A percentile compares a stretch with the other conserved stretches of the same genome.
Evolutionary conservation across 306 rosid genomes (phyloP).

Genomic region (Urtica urens): DNA sequence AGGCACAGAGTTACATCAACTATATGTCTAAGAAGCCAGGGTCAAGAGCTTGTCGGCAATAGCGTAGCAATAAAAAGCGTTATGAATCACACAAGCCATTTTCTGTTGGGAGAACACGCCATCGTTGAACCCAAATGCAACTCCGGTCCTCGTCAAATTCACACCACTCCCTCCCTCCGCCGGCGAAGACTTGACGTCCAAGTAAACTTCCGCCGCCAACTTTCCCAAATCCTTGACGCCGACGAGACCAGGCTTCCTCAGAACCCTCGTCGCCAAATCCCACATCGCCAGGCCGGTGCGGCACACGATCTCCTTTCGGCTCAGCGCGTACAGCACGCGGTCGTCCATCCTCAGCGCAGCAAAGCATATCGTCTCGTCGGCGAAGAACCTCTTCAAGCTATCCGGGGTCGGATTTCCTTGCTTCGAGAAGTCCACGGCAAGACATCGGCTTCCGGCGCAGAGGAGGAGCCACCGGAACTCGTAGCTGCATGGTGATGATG

Average conservation of each 20-base stretch:
- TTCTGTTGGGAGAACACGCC: background rate
- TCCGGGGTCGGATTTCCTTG: background rate
- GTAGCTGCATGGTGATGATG: no score
- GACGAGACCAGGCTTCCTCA: background rate
- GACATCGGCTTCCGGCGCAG: background rate
- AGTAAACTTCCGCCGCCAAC: constrained; percentile 1
- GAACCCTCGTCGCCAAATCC: background rate
- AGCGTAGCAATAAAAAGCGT: background rate
- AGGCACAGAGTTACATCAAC: no score
- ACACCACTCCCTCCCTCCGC: no score
- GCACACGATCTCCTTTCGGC: background rate
- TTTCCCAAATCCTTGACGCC: background rate
- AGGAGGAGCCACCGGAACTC: background rate
- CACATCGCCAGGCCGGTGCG: background rate
- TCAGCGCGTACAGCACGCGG: background rate
- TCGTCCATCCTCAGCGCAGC: background rate
- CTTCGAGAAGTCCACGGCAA: background rate
- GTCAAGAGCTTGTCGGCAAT: background rate
- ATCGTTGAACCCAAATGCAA: no score
- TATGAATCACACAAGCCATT: background rate
- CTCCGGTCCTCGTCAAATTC: no score
- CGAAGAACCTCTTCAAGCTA: background rate
- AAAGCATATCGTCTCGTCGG: background rate
- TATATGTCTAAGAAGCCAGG: background rate
- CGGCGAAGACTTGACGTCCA: background rate